Evolutionary conservation across 1,284 basidiomycete species (phyloP).

Genomic region (Malassezia brasiliensis): DNA sequence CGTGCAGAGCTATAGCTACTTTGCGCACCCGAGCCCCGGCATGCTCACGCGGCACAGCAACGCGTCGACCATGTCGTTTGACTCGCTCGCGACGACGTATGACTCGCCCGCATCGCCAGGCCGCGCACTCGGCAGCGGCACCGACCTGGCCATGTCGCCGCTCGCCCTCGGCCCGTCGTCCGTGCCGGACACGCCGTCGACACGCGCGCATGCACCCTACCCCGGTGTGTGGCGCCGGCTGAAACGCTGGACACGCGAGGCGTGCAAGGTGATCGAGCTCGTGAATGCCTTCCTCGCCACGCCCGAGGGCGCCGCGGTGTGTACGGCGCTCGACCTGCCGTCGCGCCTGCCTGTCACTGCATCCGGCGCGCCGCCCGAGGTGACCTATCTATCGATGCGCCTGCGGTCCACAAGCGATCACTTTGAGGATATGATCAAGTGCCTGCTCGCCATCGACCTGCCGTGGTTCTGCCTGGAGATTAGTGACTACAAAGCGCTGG

Average conservation of each 20-base stretch:
- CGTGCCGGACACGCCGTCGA: background rate
- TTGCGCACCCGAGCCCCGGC: constrained; percentile 15
- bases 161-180: constrained; percentile 21
- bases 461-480: constrained; percentile 28
- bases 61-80: constrained; percentile 39
- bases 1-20: constrained; percentile 15
- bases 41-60: constrained; percentile 22
- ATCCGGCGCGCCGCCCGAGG: background rate
- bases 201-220: constrained; percentile 25
- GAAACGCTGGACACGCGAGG: constrained; percentile 45
- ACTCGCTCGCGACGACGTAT: constrained; percentile 44
- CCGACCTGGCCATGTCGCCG: constrained; percentile 20
- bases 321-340: constrained; percentile 24
- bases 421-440: constrained; percentile 27
- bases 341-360: constrained; percentile 13
- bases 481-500: constrained; percentile 35
- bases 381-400: background rate
- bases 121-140: background rate
- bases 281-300: constrained; percentile 32
- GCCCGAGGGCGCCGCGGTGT: constrained; percentile 30
- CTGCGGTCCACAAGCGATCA: constrained; percentile 19
- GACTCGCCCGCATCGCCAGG: constrained; percentile 26
- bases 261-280: constrained; percentile 38
- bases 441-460: constrained; percentile 35
- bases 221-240: constrained; percentile 45